Conservation (phyloP, 2,329 filamentous ascomycete species). For the Lachnellula willkommii region DNA sequence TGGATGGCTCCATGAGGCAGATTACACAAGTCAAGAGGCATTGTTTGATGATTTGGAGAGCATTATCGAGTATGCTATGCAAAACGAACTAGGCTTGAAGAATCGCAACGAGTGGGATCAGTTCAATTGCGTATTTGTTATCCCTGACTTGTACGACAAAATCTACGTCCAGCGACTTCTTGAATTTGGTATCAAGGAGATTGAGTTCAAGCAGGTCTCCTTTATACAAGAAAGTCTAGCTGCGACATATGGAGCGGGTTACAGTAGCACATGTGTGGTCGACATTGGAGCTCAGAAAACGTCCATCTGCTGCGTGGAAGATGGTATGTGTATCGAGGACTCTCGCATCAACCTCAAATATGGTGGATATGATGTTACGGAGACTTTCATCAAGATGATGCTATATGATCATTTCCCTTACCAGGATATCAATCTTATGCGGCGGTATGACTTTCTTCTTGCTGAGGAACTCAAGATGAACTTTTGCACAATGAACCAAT, state of each 20-base stretch:
- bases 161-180: slow-evolving; percentile 80
- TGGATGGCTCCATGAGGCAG: slow-evolving; percentile 85
- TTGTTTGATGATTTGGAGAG: slow-evolving; percentile 83
- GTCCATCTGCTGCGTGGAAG: slow-evolving; percentile 92
- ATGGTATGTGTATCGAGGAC: slow-evolving; percentile 90
- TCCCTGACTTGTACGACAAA: slow-evolving; percentile 95
- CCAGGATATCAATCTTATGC: slow-evolving; percentile 82
- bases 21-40: slow-evolving; percentile 74
- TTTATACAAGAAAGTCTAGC: slow-evolving; percentile 96
- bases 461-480: slow-evolving; percentile 95
- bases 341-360: slow-evolving; percentile 94
- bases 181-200: slow-evolving; percentile 80
- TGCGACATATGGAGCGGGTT: slow-evolving; percentile 90
- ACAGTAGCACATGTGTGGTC: slow-evolving; percentile 89
- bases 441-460: slow-evolving; percentile 86
- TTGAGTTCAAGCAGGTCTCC: slow-evolving; percentile 82
- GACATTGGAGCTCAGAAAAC: slow-evolving; percentile 98
- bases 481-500: slow-evolving; percentile 85
- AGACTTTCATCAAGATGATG: slow-evolving; percentile 97
- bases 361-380: slow-evolving; percentile 86
- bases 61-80: slow-evolving; percentile 80
- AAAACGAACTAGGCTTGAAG: slow-evolving; percentile 73
- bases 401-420: slow-evolving; percentile 95
- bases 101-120: slow-evolving; percentile 77
- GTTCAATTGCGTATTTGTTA: slow-evolving; percentile 95